Evolutionary conservation across 1,284 basidiomycete species (phyloP).

Genomic region (Salmacisia buchloeana): DNA sequence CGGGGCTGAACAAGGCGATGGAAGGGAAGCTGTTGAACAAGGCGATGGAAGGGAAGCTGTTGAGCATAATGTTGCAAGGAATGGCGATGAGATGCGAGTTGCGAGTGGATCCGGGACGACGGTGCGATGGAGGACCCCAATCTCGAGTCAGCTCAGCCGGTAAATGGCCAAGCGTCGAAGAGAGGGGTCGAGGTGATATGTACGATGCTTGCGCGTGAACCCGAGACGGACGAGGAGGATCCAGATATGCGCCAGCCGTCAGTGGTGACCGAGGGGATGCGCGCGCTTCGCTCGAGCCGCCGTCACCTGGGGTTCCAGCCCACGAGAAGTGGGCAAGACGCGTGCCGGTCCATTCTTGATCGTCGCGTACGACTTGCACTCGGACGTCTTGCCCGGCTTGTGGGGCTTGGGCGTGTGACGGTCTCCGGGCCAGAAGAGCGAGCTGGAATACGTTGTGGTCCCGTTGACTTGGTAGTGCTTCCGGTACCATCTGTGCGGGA

Average conservation of each 20-base stretch:
- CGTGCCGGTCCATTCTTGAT: constrained; percentile 8
- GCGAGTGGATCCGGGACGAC: too few relatives aligned
- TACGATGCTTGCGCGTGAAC: too few relatives aligned
- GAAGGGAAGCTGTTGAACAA: too few relatives aligned
- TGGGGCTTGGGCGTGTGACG: constrained; percentile 12
- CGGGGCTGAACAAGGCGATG: too few relatives aligned
- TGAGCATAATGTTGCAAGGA: too few relatives aligned
- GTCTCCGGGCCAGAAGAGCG: constrained; percentile 10
- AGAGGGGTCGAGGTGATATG: too few relatives aligned
- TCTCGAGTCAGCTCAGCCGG: too few relatives aligned
- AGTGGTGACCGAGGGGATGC: constrained; percentile 5
- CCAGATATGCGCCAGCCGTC: background rate
- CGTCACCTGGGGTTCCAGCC: background rate
- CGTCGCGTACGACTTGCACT: constrained; percentile 10
- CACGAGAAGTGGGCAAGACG: background rate
- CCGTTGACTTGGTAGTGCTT: background rate
- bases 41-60: too few relatives aligned
- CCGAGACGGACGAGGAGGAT: too few relatives aligned
- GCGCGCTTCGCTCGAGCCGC: background rate
- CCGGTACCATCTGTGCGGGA: constrained; percentile 4
- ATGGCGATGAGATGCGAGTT: too few relatives aligned
- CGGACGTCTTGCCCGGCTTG: constrained; percentile 9
- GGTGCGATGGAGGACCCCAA: too few relatives aligned
- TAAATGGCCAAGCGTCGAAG: too few relatives aligned
- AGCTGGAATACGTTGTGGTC: background rate